Evolutionary conservation across 2,329 filamentous ascomycete species (phyloP).

Genomic region (Elsinoe arachidis): DNA sequence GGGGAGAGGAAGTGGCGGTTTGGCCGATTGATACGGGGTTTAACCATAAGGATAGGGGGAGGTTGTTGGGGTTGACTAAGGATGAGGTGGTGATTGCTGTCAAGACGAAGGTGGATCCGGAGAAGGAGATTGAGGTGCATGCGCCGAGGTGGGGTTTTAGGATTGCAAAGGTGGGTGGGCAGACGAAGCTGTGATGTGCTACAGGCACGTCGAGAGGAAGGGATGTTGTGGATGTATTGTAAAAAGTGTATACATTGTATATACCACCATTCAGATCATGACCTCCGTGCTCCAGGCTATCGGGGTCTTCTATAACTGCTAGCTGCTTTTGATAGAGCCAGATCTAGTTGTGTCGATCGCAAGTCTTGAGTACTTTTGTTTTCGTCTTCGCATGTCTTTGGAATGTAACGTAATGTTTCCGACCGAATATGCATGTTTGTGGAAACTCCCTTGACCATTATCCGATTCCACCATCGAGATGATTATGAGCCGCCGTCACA

Average conservation of each 20-base stretch:
- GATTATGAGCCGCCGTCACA: conserved; percentile 53
- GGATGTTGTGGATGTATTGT: neutral
- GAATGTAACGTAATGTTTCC: neutral
- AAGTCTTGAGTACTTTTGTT: neutral
- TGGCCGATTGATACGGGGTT: conserved; percentile 56
- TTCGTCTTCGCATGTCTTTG: conserved; percentile 1
- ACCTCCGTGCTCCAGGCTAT: neutral
- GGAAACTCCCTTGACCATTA: too few relatives aligned
- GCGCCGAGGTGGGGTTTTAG: conserved; percentile 53
- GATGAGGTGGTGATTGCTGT: conserved; percentile 53
- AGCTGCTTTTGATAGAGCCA: neutral
- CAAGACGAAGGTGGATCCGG: conserved; percentile 29
- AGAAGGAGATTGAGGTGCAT: conserved; percentile 47
- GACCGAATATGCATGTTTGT: neutral
- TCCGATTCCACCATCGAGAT: neutral
- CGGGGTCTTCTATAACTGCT: neutral
- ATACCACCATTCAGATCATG: neutral
- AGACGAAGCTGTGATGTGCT: conserved; percentile 22
- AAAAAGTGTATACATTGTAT: neutral
- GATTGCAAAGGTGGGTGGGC: conserved; percentile 30
- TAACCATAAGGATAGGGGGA: conserved; percentile 50
- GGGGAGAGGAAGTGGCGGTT: conserved; percentile 48
- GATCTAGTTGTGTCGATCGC: neutral
- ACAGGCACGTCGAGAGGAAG: neutral
- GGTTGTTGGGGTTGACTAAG: conserved; percentile 43